phyloP scores from a whole-genome alignment of 345 rosid species.

The Acer yangbiense region DNA sequence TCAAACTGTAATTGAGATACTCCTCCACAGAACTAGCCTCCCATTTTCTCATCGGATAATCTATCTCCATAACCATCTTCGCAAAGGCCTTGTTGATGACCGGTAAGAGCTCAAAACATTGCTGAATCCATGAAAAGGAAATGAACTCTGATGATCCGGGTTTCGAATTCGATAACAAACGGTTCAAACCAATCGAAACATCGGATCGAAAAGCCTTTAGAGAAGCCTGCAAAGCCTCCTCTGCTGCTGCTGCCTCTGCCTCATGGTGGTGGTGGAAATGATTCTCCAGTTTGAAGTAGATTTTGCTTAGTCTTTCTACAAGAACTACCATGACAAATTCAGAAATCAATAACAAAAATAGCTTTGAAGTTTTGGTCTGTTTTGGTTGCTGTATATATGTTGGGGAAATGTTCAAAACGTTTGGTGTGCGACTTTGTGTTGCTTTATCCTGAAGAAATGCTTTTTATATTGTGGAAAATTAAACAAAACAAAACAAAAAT shows the following conservation, averaged over 20 bases:
- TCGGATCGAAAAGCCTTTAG: constrained; percentile 39
- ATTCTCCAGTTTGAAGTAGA: constrained; percentile 50
- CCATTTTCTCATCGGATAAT: constrained; percentile 54
- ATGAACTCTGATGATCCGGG: constrained; percentile 32
- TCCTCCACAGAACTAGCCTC: constrained; percentile 36
- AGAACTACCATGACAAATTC: constrained; percentile 37
- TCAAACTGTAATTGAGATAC: constrained; percentile 50
- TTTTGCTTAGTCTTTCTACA: constrained; percentile 37
- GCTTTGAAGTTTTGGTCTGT: neutral
- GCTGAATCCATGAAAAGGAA: constrained; percentile 45
- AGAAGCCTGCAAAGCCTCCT: constrained; percentile 38
- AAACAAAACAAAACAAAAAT: neutral
- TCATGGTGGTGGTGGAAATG: constrained; percentile 29
- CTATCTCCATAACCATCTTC: constrained; percentile 47
- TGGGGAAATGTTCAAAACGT: neutral
- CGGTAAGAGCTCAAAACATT: constrained; percentile 47
- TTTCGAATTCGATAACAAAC: constrained; percentile 23
- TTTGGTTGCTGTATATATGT: neutral
- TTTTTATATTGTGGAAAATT: neutral
- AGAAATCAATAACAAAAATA: neutral
- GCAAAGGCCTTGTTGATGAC: constrained; percentile 51
- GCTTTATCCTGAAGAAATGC: neutral
- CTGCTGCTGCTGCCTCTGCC: constrained; percentile 15
- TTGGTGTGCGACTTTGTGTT: too few relatives aligned
- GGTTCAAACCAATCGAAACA: constrained; percentile 33